Evolutionary conservation across 176 grass and related monocot species (phyloP), one percentile per base, ranked within the genome.

Genomic region (Alopecurus myosuroides): DNA sequence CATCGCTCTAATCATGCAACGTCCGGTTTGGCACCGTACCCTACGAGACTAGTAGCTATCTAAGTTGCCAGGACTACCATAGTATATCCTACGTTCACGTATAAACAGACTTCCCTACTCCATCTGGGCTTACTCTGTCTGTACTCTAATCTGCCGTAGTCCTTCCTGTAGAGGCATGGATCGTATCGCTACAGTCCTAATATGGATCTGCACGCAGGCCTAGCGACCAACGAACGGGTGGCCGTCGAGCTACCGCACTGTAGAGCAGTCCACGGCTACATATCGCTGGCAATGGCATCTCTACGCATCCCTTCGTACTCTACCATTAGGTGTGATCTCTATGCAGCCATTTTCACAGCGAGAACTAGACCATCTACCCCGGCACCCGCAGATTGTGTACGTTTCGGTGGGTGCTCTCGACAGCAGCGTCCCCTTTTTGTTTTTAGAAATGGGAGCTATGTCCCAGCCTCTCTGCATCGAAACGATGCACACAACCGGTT

Each of bases 191-290:
- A 57, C 48, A 68, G 77, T 50, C 6, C n/a, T 30, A 33, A 23
- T 15, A 60, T 65, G 67, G 87, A 89, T 89, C 87, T 85, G 56
- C 17, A n/a, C 5, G 55, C 11, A 26, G 31, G n/a, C 28, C 34
- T 84, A 76, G 53, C 58, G 56, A 18, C 29, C 3, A 68, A 30
- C n/a, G 11, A 68, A 48, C 20, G 57, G 67, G 76, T 74, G 53
- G 81, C 77, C 74, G 51, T 22, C 7, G 5, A 60, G 23, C 23
- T 12, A 13, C 23, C n/a, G 52, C 2, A 55, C 52, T 55, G 52
- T 55, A 55, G 72, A 39, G 4, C 34, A 68, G 65, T 39, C 10
- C 64, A 79, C 13, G 11, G 15, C 19, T 12, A 55, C 81, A 17
- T 25, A 14, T 73, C 12, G 68, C 35, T 60, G 26, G 42, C 69